Evolutionary conservation across 1,284 basidiomycete species (phyloP).

Genomic region (Ustilago bromivora): DNA sequence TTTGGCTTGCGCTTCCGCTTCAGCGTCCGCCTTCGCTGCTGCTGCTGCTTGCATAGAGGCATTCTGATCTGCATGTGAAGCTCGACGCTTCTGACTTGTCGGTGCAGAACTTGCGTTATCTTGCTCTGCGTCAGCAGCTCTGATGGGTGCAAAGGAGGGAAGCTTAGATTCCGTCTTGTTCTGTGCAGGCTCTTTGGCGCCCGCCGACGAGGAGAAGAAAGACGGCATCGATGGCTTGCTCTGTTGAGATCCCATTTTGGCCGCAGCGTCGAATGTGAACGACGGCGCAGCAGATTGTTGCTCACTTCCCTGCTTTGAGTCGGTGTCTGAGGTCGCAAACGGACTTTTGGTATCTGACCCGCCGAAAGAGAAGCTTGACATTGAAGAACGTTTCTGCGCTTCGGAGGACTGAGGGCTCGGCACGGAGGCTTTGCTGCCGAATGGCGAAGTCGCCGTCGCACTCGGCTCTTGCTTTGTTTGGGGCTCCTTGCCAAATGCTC

Average conservation of each 20-base stretch:
- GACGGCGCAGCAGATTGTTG: slow-evolving; percentile 5
- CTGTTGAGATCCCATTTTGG: background rate
- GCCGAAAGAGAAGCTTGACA: slow-evolving; percentile 34
- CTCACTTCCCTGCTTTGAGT: background rate
- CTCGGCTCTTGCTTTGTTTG: slow-evolving; percentile 2
- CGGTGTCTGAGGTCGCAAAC: background rate
- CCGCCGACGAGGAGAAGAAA: slow-evolving; percentile 23
- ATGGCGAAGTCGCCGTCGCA: background rate
- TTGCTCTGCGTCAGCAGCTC: slow-evolving; percentile 1
- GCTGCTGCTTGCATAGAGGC: slow-evolving; percentile 24
- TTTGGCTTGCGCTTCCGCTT: slow-evolving; percentile 19
- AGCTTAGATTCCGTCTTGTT: background rate
- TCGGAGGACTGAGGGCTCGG: background rate
- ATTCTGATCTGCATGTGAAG: slow-evolving; percentile 18
- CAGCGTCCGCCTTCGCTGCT: slow-evolving; percentile 21
- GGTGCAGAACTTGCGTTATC: background rate
- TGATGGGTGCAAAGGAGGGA: background rate
- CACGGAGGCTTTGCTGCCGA: slow-evolving; percentile 10
- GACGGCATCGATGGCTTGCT: slow-evolving; percentile 28
- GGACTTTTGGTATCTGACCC: slow-evolving; percentile 9
- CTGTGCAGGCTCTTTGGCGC: background rate
- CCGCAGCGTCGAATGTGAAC: slow-evolving; percentile 22
- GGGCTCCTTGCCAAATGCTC: slow-evolving; percentile 10
- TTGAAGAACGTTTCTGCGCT: slow-evolving; percentile 13
- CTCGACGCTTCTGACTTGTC: slow-evolving; percentile 19